Conservation (phyloP, 2,329 filamentous ascomycete species). For the Sporothrix phasma region DNA sequence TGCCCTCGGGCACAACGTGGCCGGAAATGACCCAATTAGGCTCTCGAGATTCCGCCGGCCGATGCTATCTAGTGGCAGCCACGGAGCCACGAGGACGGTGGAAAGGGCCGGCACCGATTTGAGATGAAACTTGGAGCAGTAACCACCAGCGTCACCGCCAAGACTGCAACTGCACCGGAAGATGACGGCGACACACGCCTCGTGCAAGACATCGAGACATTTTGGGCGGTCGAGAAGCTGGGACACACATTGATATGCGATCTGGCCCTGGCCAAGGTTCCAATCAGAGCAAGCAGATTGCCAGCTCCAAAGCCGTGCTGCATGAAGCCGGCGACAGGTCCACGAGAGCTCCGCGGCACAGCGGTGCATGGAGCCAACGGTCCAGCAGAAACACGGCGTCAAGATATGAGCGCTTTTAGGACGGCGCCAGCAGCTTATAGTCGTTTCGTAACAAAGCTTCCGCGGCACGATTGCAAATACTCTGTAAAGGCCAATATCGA, state of each 20-base stretch:
- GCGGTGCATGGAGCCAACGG: slow-evolving; percentile 7
- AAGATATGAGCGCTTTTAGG: slow-evolving; percentile 7
- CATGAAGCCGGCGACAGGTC: slow-evolving; percentile 3
- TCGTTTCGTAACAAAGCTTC: background rate
- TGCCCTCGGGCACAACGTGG: background rate
- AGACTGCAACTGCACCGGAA: slow-evolving; percentile 61
- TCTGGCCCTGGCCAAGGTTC: slow-evolving; percentile 39
- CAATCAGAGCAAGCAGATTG: background rate
- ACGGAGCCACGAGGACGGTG: background rate
- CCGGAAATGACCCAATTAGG: slow-evolving; percentile 3
- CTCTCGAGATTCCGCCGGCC: slow-evolving; percentile 4
- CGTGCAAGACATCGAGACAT: slow-evolving; percentile 9
- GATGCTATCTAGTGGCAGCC: slow-evolving; percentile 71
- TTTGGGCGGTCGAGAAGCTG: slow-evolving; percentile 41
- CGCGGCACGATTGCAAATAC: background rate
- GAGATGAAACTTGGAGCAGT: slow-evolving; percentile 55
- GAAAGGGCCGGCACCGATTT: slow-evolving; percentile 48
- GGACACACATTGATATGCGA: slow-evolving; percentile 37
- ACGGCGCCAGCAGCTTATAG: background rate
- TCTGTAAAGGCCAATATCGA: background rate
- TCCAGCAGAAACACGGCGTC: slow-evolving; percentile 8
- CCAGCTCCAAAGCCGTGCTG: slow-evolving; percentile 6
- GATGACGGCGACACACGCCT: slow-evolving; percentile 54
- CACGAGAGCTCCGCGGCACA: slow-evolving; percentile 2
- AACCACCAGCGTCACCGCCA: slow-evolving; percentile 57